Base-by-base conservation (phyloP, 805 yeast species). In the Brettanomyces bruxellensis region DNA sequence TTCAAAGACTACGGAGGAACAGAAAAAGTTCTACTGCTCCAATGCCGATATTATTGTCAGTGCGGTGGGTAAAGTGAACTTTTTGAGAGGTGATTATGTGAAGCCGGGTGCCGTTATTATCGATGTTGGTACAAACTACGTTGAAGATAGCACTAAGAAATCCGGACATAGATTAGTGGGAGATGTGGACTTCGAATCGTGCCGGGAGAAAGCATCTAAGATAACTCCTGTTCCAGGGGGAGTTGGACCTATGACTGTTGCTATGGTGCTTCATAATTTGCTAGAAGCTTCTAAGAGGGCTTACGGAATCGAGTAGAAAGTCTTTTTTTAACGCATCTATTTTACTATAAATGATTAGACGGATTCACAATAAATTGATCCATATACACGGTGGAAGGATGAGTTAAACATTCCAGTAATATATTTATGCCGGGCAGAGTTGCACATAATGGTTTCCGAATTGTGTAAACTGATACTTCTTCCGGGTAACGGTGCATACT, bases 191-290 rank as follows among this genome's bases (percentile, higher is more conserved):
- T 91, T 73, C 58, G 84, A 71, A 46, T 69, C 80, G 30, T 90
- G 87, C 46, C 65, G 72, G 47, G 62, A 70, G 44, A 74, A 72
- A 45, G 93, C 90, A 3, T 68, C 81, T 11, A 77, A 74, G 55
- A 76, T 93, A 51, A 90, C 98, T 5, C 99, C 99, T 14, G 99
- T 91, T 47, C 99, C 99, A 32, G 98, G 98, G 62, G 98, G 98
- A 57, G 98, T 91, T 51, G 99, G 99, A 38, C 99, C 99, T 53
- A 91, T 91, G 98, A 91, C 99, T 25, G 97, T 91, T 42, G 96
- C 96, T 38, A 89, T 90, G 96, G 78, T 91, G 50, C 76, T 90
- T 51, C 77, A 83, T 53, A 91, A 93, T 60, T 91, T 91, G 9
- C 71, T 81, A 48, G 74, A 77, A 53, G 87, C 96, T 44, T 95